Evolutionary conservation across 306 rosid genomes (phyloP).

Genomic region (Mucuna pruriens): DNA sequence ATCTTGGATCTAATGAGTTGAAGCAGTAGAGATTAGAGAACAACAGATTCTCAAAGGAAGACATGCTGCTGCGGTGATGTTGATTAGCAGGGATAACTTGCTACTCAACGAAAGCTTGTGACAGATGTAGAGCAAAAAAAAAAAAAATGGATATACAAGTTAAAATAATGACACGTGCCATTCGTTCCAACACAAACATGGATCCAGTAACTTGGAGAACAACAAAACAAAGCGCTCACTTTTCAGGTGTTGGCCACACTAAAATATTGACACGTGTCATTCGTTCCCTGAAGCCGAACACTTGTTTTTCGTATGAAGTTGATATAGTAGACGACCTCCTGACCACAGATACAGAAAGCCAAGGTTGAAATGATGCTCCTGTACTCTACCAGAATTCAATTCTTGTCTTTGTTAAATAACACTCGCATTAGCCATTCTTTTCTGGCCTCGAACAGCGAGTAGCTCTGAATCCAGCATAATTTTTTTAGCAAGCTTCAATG

Average conservation of each 20-base stretch:
- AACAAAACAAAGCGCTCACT: background rate
- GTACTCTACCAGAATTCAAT: conserved; percentile 13
- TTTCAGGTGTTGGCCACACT: conserved; percentile 21
- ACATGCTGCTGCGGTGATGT: background rate
- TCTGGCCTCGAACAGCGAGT: conserved; percentile 59
- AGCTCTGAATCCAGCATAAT: conserved; percentile 66
- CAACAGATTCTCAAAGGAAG: background rate
- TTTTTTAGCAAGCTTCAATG: conserved; percentile 17
- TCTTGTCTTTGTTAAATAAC: too few species aligned
- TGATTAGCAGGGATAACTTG: background rate
- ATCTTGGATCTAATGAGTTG: background rate
- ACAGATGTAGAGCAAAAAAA: background rate
- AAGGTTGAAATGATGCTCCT: conserved; percentile 22
- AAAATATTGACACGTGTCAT: background rate
- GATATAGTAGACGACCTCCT: background rate
- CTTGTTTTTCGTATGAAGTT: background rate
- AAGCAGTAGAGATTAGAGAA: background rate
- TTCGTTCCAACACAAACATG: conserved; percentile 14
- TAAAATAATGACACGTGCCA: background rate
- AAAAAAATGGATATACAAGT: background rate
- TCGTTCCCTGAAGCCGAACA: background rate
- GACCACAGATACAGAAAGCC: background rate
- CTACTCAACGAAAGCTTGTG: background rate
- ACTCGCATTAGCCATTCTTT: conserved; percentile 59
- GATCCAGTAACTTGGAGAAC: background rate